Evolutionary conservation across 352 stramenopile species (phyloP).

Genomic region (Phytophthora pinifolia): DNA sequence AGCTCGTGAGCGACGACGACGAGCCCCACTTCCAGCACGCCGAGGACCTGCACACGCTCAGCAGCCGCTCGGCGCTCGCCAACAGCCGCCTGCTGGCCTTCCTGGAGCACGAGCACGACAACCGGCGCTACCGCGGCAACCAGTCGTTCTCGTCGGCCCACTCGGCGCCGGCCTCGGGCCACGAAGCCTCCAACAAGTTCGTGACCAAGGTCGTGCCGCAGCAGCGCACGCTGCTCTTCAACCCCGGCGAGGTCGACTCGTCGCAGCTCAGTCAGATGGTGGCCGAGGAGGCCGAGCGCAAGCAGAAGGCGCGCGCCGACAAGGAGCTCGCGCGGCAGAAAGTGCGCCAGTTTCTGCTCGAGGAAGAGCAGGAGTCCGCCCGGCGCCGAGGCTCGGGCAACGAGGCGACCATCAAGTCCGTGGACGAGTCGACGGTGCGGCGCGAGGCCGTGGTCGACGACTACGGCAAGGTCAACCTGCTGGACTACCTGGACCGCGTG

Average conservation of each 20-base stretch:
- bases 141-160: slow-evolving; percentile 36
- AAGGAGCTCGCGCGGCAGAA: slow-evolving; percentile 50
- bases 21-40: slow-evolving; percentile 23
- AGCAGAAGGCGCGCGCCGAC: slow-evolving; percentile 47
- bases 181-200: slow-evolving; percentile 53
- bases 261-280: slow-evolving; percentile 43
- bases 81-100: slow-evolving; percentile 68
- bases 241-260: slow-evolving; percentile 47
- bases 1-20: slow-evolving; percentile 27
- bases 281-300: slow-evolving; percentile 39
- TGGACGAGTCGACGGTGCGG: slow-evolving; percentile 50
- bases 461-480: slow-evolving; percentile 51
- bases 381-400: slow-evolving; percentile 16
- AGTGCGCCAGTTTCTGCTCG: slow-evolving; percentile 43
- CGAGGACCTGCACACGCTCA: slow-evolving; percentile 19
- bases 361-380: slow-evolving; percentile 32
- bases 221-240: slow-evolving; percentile 59
- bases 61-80: slow-evolving; percentile 26
- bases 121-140: slow-evolving; percentile 37
- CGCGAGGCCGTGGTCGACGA: slow-evolving; percentile 50
- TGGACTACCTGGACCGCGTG: slow-evolving; percentile 49
- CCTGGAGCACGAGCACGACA: slow-evolving; percentile 50
- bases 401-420: slow-evolving; percentile 46
- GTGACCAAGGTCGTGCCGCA: slow-evolving; percentile 52
- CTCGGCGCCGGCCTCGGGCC: slow-evolving; percentile 15